Evolutionary conservation across 371 early-diverging fungal species (phyloP), one percentile per base, ranked within the genome.

Genomic region (Choanephora cucurbitarum): DNA sequence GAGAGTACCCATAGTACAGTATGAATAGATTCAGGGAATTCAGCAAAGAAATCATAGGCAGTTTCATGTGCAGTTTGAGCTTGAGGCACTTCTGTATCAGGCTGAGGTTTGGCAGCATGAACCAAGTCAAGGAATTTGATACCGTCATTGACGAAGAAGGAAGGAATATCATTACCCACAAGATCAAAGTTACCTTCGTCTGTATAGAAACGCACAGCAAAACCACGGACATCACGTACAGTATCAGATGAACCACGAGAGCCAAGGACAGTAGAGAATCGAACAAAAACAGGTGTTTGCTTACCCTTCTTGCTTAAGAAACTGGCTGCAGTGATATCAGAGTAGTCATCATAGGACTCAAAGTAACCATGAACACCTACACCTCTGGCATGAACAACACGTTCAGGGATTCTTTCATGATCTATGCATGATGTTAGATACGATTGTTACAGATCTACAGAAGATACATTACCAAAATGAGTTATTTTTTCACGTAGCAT

Each of bases 151-250:
- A 73, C 55, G 55, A 77, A 79, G 54, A 79, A 82, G 9, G 78
- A 79, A 7, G 79, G 64, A 49, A 73, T 67, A 33, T 57, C 52
- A 54, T 73, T 75, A 10, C 81, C 82, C 17, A 79, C 79, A 39
- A 73, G 31, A 55, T 74, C 85, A 62, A 75, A 82, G 43, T 71
- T 71, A 19, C 85, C 85, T 65, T 85, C 82, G 5, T 81, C 82
- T 0, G 85, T 85, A 56, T 81, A 85, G 58, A 85, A 80, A 21
- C 81, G 78, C 23, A 74, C 58, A 24, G 85, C 80, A 56, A 85
- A 85, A 5, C 85, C 85, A 43, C 80, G 79, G 11, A 73, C 76
- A 49, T 84, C 83, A 39, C 85, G 69, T 1, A 72, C 82, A 9
- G 82, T 79, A 57, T 83, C 84, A 9, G 78, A 53, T 3, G 77